phyloP scores from a whole-genome alignment of 495 filamentous ascomycete species.

The Umbilicaria muhlenbergii region DNA sequence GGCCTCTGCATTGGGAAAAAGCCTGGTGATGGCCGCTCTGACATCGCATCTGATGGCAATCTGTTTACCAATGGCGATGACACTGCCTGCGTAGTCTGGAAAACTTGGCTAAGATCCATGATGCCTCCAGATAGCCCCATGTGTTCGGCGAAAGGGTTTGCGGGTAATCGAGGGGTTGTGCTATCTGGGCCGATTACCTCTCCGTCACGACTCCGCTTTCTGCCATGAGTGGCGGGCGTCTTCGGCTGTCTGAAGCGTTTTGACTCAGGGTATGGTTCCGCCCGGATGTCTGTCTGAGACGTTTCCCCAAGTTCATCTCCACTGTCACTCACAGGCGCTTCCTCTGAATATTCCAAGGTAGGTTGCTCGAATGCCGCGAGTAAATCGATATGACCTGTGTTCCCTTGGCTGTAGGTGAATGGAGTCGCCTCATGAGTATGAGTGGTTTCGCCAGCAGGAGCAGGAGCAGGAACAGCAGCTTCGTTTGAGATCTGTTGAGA shows the following conservation, averaged over 20 bases:
- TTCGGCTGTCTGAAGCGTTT: conserved; percentile 28
- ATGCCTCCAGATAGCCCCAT: conserved; percentile 26
- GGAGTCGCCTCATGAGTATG: conserved; percentile 21
- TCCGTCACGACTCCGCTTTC: conserved; percentile 18
- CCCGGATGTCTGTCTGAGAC: conserved; percentile 15
- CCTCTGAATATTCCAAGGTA: conserved; percentile 6
- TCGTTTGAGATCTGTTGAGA: conserved; percentile 13
- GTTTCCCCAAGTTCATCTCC: conserved; percentile 22
- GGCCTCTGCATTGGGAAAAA: conserved; percentile 26
- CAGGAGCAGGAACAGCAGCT: conserved; percentile 2
- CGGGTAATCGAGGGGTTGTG: conserved; percentile 24
- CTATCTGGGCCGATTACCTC: conserved; percentile 10
- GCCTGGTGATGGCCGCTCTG: conserved; percentile 37
- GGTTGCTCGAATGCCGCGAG: conserved; percentile 24
- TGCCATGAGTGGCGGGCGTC: conserved; percentile 27
- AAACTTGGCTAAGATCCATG: conserved; percentile 34
- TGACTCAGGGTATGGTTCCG: conserved; percentile 33
- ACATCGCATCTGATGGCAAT: conserved; percentile 24
- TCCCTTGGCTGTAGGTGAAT: conserved; percentile 27
- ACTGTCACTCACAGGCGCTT: conserved; percentile 10
- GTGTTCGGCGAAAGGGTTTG: conserved; percentile 30
- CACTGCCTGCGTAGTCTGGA: conserved; percentile 35
- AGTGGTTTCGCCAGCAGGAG: conserved; percentile 10
- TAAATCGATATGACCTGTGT: conserved; percentile 33
- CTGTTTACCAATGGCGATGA: conserved; percentile 31